Evolutionary conservation across 768 basidiomycete species (phyloP).

Genomic region (Fibroporia radiculosa): DNA sequence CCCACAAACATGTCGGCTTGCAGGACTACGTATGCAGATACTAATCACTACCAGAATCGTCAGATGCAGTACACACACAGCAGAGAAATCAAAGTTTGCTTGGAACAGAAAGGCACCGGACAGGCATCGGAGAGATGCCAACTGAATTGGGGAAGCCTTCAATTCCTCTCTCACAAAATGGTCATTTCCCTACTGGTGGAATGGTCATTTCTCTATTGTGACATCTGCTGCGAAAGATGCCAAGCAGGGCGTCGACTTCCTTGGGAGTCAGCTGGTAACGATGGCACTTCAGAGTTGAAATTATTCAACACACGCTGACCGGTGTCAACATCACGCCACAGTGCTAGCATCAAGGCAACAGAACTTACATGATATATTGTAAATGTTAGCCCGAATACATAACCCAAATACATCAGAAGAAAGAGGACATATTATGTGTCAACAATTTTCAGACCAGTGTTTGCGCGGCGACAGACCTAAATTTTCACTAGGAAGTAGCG

Average conservation of each 20-base stretch:
- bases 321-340: neutral
- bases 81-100: too few relatives aligned
- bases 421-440: neutral
- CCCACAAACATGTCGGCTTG: too few relatives aligned
- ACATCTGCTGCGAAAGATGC: conserved; percentile 1
- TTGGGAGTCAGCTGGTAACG: conserved; percentile 1
- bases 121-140: too few relatives aligned
- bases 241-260: conserved; percentile 2
- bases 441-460: neutral
- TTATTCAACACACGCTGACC: neutral
- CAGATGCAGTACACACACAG: too few relatives aligned
- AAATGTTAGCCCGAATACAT: neutral
- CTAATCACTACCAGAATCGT: too few relatives aligned
- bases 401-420: neutral
- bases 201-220: too few relatives aligned
- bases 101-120: too few relatives aligned
- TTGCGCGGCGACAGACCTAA: neutral
- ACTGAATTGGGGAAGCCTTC: too few relatives aligned
- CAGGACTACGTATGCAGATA: too few relatives aligned
- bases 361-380: neutral
- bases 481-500: neutral
- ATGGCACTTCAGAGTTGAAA: conserved; percentile 1
- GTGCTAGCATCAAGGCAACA: neutral
- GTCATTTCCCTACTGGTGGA: too few relatives aligned
- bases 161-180: too few relatives aligned